Evolutionary conservation across 495 filamentous ascomycete genomes (phyloP).

Genomic region (Parachaetomium inaequale): DNA sequence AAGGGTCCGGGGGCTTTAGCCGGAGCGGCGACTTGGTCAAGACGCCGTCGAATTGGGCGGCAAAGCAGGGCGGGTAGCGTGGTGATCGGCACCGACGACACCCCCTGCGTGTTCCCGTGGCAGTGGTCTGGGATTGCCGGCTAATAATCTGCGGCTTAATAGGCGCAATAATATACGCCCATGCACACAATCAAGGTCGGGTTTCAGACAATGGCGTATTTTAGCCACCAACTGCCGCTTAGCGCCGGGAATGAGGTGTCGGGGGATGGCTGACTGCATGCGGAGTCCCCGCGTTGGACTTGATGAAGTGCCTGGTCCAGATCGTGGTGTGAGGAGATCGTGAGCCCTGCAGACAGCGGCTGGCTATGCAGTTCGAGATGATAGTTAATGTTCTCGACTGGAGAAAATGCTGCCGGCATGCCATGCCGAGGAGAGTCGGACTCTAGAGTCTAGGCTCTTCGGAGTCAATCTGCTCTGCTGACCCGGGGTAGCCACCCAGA

Average conservation of each 20-base stretch:
- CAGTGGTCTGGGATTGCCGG: constrained; percentile 10
- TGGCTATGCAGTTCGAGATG: constrained; percentile 3
- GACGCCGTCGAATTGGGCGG: background rate
- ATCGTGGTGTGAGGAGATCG: background rate
- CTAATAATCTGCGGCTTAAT: constrained; percentile 25
- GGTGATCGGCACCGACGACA: background rate
- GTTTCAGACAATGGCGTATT: constrained; percentile 25
- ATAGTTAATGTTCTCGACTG: background rate
- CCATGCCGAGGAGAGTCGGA: background rate
- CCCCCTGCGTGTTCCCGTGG: constrained; percentile 7
- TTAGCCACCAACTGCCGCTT: constrained; percentile 35
- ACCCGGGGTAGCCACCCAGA: constrained; percentile 7
- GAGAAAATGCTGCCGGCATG: background rate
- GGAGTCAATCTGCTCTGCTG: constrained; percentile 1
- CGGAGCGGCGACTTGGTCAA: background rate
- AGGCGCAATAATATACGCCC: constrained; percentile 5
- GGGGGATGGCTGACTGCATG: background rate
- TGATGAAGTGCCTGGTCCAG: background rate
- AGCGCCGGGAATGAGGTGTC: constrained; percentile 9
- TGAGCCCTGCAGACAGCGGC: background rate
- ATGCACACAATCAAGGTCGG: constrained; percentile 7
- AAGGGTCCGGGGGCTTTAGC: constrained; percentile 2
- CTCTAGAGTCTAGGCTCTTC: constrained; percentile 10
- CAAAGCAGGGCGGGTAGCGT: background rate
- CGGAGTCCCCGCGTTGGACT: background rate